Evolutionary conservation across 305 asterid species (phyloP), one percentile per base, ranked within the genome.

Genomic region (Fraxinus sp.): DNA sequence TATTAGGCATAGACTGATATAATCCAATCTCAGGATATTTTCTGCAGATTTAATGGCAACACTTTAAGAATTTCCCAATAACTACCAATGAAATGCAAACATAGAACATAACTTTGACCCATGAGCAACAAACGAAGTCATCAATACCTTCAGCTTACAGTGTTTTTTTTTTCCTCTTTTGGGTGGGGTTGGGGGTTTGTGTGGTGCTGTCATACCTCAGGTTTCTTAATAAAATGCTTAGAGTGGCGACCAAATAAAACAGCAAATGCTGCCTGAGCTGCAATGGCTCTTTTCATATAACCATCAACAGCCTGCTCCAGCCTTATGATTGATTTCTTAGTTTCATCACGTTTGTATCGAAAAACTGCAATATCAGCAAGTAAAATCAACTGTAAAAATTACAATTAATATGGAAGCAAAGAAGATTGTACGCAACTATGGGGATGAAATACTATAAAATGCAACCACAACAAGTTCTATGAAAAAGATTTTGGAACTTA

Each of bases 251-350:
- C 90, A 76, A 82, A 84, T 78, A 95, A 83, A 86, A 91, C 90
- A 49, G 46, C 98, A 86, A 90, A 87, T 66, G 97, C 98, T 16
- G 90, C 91, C 37, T 80, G 87, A 24, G 84, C 87, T 39, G 91
- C 86, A 83, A 95, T 85, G 68, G 80, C 79, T 87, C 98, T 90
- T 85, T 86, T 95, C 55, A 84, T 82, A 81, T 80, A 85, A 80
- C 96, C 89, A 82, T 85, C 81, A 80, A 90, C 93, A 78, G 91
- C 89, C 87, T 93, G 97, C 93, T 95, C 98, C 87, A 95, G 86
- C 90, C 96, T 91, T 57, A 92, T 86, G 84, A 95, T 89, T 76
- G 89, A 87, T 83, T 87, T 89, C 86, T 86, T 89, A 24, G 89
- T 82, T 79, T 87, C 90, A 70, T 87, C 91, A 36, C 39, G 87